phyloP scores from a whole-genome alignment of 2,329 filamentous ascomycete genomes.

The Colletotrichum kahawae region DNA sequence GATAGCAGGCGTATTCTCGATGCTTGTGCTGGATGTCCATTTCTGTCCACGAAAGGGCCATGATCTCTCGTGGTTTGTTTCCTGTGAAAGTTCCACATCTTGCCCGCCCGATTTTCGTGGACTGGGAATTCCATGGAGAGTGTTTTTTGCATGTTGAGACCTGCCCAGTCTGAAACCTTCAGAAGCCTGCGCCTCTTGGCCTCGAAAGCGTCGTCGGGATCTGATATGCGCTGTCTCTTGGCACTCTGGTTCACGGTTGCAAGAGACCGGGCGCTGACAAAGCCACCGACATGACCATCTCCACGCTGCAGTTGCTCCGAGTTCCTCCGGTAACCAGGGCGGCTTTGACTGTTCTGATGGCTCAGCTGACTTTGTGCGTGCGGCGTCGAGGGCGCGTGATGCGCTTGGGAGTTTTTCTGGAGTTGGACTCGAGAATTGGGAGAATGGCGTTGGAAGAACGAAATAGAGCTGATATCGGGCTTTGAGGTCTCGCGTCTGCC shows the following conservation, averaged over 20 bases:
- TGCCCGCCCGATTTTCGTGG: background rate
- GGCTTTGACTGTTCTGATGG: conserved; percentile 15
- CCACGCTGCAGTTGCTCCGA: background rate
- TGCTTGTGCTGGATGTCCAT: background rate
- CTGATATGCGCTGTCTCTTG: background rate
- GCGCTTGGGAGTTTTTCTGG: background rate
- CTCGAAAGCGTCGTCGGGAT: background rate
- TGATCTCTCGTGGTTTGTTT: background rate
- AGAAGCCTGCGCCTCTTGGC: conserved; percentile 20
- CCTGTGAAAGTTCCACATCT: conserved; percentile 15
- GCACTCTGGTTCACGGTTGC: background rate
- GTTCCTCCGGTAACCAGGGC: background rate
- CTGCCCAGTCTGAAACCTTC: conserved; percentile 30
- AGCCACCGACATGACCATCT: background rate
- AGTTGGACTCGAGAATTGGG: background rate
- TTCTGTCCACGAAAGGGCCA: background rate
- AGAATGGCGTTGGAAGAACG: conserved; percentile 27
- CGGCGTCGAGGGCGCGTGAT: background rate
- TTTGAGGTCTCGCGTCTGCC: background rate
- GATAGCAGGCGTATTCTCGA: background rate
- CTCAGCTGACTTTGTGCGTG: conserved; percentile 19
- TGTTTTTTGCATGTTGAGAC: conserved; percentile 35
- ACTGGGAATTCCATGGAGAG: conserved; percentile 15
- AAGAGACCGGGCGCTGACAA: background rate
- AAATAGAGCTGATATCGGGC: conserved; percentile 20